Evolutionary conservation across 352 stramenopile genomes (phyloP).

Genomic region (Globisporangium parvum): DNA sequence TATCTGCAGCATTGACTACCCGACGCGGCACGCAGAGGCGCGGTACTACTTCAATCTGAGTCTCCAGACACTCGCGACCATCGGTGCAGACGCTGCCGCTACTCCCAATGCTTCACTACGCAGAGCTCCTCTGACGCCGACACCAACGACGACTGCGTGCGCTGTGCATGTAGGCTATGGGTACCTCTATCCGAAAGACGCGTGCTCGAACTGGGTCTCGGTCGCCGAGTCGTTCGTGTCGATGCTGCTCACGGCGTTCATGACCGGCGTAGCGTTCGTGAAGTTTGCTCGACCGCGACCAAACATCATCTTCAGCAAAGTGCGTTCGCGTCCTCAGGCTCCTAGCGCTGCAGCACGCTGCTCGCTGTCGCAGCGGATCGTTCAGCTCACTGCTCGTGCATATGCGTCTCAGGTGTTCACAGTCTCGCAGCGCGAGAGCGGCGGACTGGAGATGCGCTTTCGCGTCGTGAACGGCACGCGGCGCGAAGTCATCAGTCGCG

Average conservation of each 20-base stretch:
- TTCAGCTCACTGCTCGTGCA: too few species aligned
- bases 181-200: constrained; percentile 31
- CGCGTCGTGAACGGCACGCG: constrained; percentile 49
- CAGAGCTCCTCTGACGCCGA: not conserved
- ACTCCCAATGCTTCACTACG: too few species aligned
- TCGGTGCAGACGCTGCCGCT: constrained; percentile 18
- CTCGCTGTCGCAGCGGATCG: too few species aligned
- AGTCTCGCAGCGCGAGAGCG: constrained; percentile 21
- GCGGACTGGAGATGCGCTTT: constrained; percentile 43
- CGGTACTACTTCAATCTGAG: constrained; percentile 61
- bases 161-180: constrained; percentile 27
- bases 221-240: constrained; percentile 46
- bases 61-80: constrained; percentile 53
- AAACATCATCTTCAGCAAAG: constrained; percentile 45
- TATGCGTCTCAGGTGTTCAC: constrained; percentile 47
- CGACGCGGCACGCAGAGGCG: constrained; percentile 8
- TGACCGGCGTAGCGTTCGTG: constrained; percentile 57
- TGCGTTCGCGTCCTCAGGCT: too few species aligned
- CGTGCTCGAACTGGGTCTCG: constrained; percentile 48
- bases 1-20: constrained; percentile 1
- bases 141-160: not conserved
- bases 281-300: constrained; percentile 50
- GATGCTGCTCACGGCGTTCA: constrained; percentile 52
- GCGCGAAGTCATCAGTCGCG: constrained; percentile 28
- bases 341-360: too few species aligned